Base-by-base conservation (phyloP, 208 protist genomes). In the Porcisia deanei region DNA sequence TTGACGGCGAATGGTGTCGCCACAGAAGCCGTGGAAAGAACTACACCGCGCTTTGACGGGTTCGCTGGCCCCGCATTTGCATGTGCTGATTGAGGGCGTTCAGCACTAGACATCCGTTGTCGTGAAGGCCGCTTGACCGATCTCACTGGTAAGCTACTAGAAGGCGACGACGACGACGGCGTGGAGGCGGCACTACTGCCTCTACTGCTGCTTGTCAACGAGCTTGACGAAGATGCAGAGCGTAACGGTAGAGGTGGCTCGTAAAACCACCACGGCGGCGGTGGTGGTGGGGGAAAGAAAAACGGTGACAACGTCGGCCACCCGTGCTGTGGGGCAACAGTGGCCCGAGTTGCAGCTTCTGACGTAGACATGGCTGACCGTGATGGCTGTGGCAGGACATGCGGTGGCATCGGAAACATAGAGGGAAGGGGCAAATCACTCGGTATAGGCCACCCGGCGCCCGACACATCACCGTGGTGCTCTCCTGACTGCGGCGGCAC, bases 391-490 rank as follows among this genome's bases (percentile, higher is more conserved):
- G 76, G 71, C 68, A 85, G 70, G 18, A 82, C 53, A 16, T 64
- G 64, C 30, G 86, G 89, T 2, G 89, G 87, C 72, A 89, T 76
- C 5, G 90, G 91, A 71, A 95, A 93, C 14, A 60, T 63, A 8
- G 88, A 89, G 2, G 91, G 91, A 64, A 95, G 63, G 9, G 88
- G 88, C 43, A 95, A 70, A 60, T 93, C 88, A n/a, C 76, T 70
- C 6, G 88, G 88, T 7, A 72, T 79, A 22, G 91, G 91, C 91
- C 91, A 94, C 43, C 25, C 49, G 25, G 41, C 22, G 20, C 25
- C 64, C 12, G 14, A 41, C 16, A 43, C 47, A 52, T 18, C 43
- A 1, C 41, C 37, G 18, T n/a, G 63, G 10, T 7, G 47, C 34
- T 1, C 16, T 59, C 43, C 54, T 12, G 57, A 9, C 20, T 20